phyloP scores from a whole-genome alignment of 2,329 filamentous ascomycete species.

The Trichoderma sp. region DNA sequence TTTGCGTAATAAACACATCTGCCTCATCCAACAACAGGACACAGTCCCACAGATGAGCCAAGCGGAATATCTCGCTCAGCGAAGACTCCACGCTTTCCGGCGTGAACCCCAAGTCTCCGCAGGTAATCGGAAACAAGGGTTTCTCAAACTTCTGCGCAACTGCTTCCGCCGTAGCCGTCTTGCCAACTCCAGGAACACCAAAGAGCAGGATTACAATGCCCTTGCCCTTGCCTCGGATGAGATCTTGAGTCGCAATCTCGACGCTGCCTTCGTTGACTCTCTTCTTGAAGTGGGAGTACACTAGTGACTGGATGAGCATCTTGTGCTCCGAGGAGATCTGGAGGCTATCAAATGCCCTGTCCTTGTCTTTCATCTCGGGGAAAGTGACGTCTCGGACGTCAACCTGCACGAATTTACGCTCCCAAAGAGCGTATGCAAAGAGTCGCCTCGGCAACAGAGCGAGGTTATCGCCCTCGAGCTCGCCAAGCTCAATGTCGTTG shows the following conservation, averaged over 20 bases:
- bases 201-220: constrained; percentile 40
- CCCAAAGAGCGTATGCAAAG: constrained; percentile 47
- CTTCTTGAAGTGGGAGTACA: constrained; percentile 26
- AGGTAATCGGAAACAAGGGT: constrained; percentile 37
- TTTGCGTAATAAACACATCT: constrained; percentile 37
- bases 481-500: constrained; percentile 16
- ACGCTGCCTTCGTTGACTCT: constrained; percentile 12
- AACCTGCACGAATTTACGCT: constrained; percentile 45
- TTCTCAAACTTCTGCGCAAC: constrained; percentile 33
- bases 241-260: constrained; percentile 38
- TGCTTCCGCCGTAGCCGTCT: constrained; percentile 38
- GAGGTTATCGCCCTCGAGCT: constrained; percentile 37
- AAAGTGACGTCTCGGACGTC: constrained; percentile 43
- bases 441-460: constrained; percentile 46
- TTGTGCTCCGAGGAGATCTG: constrained; percentile 22
- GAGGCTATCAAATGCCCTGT: constrained; percentile 30
- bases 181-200: constrained; percentile 40
- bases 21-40: constrained; percentile 38
- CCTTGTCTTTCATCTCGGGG: constrained; percentile 44
- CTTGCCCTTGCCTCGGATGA: constrained; percentile 47
- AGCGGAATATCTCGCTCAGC: constrained; percentile 33
- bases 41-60: constrained; percentile 35
- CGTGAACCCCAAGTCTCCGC: constrained; percentile 34
- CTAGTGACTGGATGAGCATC: constrained; percentile 22
- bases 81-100: constrained; percentile 43